Base-by-base conservation (phyloP, 495 filamentous ascomycete genomes). In the Penicillium silybi region DNA sequence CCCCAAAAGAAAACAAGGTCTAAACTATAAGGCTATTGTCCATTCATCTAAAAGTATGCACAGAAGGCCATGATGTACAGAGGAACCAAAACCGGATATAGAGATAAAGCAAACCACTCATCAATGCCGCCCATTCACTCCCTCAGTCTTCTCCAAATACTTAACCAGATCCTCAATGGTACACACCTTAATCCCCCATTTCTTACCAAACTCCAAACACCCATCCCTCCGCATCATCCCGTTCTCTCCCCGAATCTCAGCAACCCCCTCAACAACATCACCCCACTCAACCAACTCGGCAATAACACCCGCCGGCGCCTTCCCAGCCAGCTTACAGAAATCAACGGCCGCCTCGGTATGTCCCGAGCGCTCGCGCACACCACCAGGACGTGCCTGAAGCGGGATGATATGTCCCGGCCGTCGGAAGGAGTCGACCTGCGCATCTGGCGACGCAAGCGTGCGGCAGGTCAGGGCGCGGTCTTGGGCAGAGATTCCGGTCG, bases 301-400 rank as follows among this genome's bases (percentile, higher is more conserved):
- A 55, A 98, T 96, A 1, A 91, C 92, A 45, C 80, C 89, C 0
- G 82, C 93, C 45, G 76, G 81, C 50, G 72, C 66, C 69, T 88
- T 88, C 0, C 90, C 90, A 1, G 89, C 81, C 35, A 96, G 65
- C 10, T 85, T 79, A 64, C 90, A 96, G 70, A 95, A 86, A 51
- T 96, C 92, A 1, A 92, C 79, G 9, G 86, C 89, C 16, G 93
- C 93, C 74, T 97, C 95, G 8, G 93, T 98, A 66, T 98, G 93
- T 2, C 93, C 93, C 40, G 73, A 74, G 15, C 93, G 73, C 62
- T 82, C 85, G 39, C 84, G 73, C 22, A 98, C 86, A 17, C 93
- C 95, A 9, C 92, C 93, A 13, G 83, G 76, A 7, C 82, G 78
- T 0, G 92, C 90, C 56, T 85, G 80, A 43, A 98, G 74, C 2